Evolutionary conservation across 2,329 filamentous ascomycete genomes (phyloP).

Genomic region (Pleoardoris graminearum): DNA sequence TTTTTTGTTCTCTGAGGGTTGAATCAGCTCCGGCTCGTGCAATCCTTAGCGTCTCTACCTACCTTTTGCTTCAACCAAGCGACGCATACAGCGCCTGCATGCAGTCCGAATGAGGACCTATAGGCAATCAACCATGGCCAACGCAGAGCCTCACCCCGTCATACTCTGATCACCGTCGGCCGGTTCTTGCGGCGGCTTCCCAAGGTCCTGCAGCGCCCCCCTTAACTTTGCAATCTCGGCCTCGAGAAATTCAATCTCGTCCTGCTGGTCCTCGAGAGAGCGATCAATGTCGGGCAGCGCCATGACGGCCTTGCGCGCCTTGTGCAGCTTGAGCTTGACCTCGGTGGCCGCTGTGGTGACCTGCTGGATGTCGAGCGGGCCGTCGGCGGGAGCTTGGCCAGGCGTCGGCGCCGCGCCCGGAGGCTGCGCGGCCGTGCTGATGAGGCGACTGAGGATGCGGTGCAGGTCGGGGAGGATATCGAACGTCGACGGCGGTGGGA

Average conservation of each 20-base stretch:
- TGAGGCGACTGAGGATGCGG: constrained; percentile 74
- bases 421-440: constrained; percentile 51
- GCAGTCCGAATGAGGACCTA: constrained; percentile 33
- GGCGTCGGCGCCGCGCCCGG: constrained; percentile 31
- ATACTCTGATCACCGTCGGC: constrained; percentile 41
- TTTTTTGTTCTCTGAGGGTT: too few species aligned
- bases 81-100: constrained; percentile 30
- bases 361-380: constrained; percentile 68
- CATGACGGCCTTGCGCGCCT: constrained; percentile 68
- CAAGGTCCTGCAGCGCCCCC: constrained; percentile 37
- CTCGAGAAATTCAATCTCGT: constrained; percentile 70
- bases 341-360: constrained; percentile 76
- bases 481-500: constrained; percentile 79
- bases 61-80: not conserved
- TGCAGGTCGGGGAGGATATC: constrained; percentile 84
- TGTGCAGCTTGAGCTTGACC: constrained; percentile 81
- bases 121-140: constrained; percentile 34
- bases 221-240: constrained; percentile 65
- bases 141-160: constrained; percentile 36
- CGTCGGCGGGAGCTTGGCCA: constrained; percentile 30
- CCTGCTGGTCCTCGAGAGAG: constrained; percentile 68
- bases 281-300: constrained; percentile 71
- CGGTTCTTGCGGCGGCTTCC: constrained; percentile 23
- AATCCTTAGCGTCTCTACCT: not conserved
- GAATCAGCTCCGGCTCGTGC: not conserved